Base-by-base conservation (phyloP, 257 asterid species). In the Verbena officinalis region DNA sequence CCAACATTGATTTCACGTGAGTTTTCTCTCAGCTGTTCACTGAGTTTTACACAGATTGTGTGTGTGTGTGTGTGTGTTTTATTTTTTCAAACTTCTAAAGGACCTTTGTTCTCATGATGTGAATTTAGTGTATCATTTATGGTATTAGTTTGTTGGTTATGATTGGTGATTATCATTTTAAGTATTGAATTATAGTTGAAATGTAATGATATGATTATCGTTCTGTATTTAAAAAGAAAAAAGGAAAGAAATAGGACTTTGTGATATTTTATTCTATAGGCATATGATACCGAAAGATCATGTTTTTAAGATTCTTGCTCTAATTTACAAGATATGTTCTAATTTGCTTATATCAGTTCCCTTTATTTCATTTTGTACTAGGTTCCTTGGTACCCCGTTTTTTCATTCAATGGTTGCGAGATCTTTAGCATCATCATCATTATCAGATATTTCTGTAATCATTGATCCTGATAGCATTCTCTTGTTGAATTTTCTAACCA, bases 321-420 rank as follows among this genome's bases (percentile, higher is more conserved):
- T 24, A 33, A 19, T 53, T 38, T 9, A 55, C 33, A 2, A n/a
- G 59, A 60, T 17, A 34, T 66, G 56, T 45, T 39, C 51, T 34
- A 54, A 39, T 22, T 72, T 60, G 53, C 64, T 59, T 59, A 59
- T 39, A 42, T 50, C 31, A 40, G 33, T 61, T 55, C 45, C 48
- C 53, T 46, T 39, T 44, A 17, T 56, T 38, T 13, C 45, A 52
- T 75, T 48, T 30, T 69, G 56, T 62, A 14, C 71, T 74, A 93
- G 99, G 89, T 93, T 90, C 68, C 68, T 83, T 19, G 86, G 87
- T 51, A 86, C 92, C 61, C 95, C 97, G 0, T 93, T 84, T 75
- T 86, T 90, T 72, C 97, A 93, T 79, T 88, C 99, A 59, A 86
- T 93, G 97, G 82, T 93, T 69, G 95, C 96, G 53, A 82, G 96